A percentile compares a stretch with the other conserved stretches of the same genome.
These are phyloP conservation scores for Aureobasidium sp. DNA, from an alignment of 2,329 filamentous ascomycete species.

Conservation along the genomic window DNA sequence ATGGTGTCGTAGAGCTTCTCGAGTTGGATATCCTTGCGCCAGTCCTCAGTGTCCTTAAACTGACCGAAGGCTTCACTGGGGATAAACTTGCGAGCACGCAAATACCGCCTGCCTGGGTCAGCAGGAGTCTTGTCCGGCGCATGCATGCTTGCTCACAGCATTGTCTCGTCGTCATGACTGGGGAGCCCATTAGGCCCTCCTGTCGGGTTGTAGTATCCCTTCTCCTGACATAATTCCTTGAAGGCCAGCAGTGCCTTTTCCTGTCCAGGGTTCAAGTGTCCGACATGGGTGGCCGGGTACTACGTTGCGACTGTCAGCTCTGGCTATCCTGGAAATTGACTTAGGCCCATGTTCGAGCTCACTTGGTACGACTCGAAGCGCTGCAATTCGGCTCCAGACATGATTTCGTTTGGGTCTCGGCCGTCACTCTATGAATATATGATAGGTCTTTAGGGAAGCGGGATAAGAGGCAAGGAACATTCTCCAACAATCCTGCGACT, in stretches of 20 bases:
- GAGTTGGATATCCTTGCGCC: constrained; percentile 71
- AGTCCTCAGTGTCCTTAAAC: constrained; percentile 82
- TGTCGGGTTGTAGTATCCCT: constrained; percentile 51
- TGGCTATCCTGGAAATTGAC: not conserved
- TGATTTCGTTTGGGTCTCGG: not conserved
- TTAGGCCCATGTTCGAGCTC: not conserved
- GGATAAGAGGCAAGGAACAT: not conserved
- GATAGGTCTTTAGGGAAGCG: not conserved
- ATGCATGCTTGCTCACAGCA: constrained; percentile 47
- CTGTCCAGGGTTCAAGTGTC: constrained; percentile 64
- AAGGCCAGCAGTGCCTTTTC: constrained; percentile 60
- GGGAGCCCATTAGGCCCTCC: constrained; percentile 28
- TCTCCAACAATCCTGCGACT: not conserved
- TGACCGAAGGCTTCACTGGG: constrained; percentile 70
- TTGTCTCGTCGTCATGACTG: constrained; percentile 64
- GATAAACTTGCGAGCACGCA: constrained; percentile 76
- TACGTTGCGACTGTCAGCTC: constrained; percentile 17
- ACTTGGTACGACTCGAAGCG: constrained; percentile 24
- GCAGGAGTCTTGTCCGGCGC: not conserved
- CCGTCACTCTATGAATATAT: not conserved
- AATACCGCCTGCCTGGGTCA: constrained; percentile 55
- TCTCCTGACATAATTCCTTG: constrained; percentile 57
- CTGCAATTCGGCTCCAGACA: constrained; percentile 17
- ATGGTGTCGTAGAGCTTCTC: constrained; percentile 78
- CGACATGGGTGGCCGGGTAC: constrained; percentile 71